Evolutionary conservation across 208 protist species (phyloP).

Genomic region (Acanthamoeba culbertsoni): DNA sequence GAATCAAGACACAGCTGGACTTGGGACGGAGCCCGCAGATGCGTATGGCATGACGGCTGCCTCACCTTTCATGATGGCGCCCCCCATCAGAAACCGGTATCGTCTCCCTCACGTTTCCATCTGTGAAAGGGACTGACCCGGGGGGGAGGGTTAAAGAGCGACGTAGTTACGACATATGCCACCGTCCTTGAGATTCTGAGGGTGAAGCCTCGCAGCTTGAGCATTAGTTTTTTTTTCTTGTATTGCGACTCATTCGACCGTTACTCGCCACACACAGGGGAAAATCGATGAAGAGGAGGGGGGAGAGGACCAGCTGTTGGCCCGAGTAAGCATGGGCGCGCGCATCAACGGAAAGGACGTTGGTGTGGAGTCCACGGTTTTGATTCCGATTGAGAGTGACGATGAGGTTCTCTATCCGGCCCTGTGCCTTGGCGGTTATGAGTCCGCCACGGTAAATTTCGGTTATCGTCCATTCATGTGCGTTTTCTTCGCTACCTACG

Average conservation of each 20-base stretch:
- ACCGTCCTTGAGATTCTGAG: background rate
- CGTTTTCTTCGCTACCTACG: too few species aligned
- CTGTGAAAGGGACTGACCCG: background rate
- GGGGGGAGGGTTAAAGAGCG: background rate
- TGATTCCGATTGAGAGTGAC: background rate
- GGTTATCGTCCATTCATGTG: background rate
- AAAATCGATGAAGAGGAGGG: background rate
- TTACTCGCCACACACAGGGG: background rate
- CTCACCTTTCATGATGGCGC: background rate
- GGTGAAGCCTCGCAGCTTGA: background rate
- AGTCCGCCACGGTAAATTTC: background rate
- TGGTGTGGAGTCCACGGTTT: background rate
- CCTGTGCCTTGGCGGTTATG: background rate
- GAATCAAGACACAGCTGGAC: background rate
- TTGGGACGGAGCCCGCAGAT: background rate
- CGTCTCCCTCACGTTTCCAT: background rate
- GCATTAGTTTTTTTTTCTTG: background rate
- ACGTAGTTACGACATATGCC: background rate
- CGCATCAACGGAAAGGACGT: background rate
- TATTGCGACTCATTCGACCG: background rate
- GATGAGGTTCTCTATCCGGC: background rate
- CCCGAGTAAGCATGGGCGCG: background rate
- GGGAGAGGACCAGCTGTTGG: background rate
- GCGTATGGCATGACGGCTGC: background rate
- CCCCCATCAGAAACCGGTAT: background rate